These are phyloP conservation scores for Pholiota conissans DNA, from an alignment of 768 basidiomycete genomes.

Conservation along the genomic window DNA sequence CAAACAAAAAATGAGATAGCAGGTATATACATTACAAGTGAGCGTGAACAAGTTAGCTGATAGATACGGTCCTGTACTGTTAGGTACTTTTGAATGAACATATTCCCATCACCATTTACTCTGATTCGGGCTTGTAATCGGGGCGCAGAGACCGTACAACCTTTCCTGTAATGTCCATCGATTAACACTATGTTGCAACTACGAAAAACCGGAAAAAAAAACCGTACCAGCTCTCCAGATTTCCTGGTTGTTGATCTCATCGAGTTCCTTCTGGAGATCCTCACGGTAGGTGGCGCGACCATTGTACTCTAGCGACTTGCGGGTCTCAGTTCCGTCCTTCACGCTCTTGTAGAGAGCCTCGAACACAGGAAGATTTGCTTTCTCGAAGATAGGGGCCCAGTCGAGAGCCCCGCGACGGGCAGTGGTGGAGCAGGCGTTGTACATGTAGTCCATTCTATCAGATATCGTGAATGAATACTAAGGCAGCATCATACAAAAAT, in stretches of 20 bases:
- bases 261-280: conserved; percentile 89
- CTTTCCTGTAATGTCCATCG: conserved; percentile 58
- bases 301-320: conserved; percentile 96
- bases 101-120: conserved; percentile 24
- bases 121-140: conserved; percentile 72
- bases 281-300: conserved; percentile 88
- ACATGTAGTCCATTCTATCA: conserved; percentile 97
- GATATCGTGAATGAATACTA: not conserved
- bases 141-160: conserved; percentile 87
- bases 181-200: not conserved
- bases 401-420: conserved; percentile 98
- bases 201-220: not conserved
- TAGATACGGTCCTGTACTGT: conserved; percentile 17
- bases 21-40: conserved; percentile 23
- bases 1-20: conserved; percentile 9
- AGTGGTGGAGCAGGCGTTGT: conserved; percentile 97
- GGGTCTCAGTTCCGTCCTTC: conserved; percentile 93
- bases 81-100: conserved; percentile 25
- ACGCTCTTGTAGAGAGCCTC: conserved; percentile 95
- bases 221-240: conserved; percentile 91
- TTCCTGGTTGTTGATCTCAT: conserved; percentile 96
- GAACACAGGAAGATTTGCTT: conserved; percentile 92
- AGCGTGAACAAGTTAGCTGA: conserved; percentile 9
- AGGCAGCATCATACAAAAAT: not conserved
- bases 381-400: conserved; percentile 97